Evolutionary conservation across 1,284 basidiomycete genomes (phyloP).

Genomic region (Cutaneotrichosporon cavernicola): DNA sequence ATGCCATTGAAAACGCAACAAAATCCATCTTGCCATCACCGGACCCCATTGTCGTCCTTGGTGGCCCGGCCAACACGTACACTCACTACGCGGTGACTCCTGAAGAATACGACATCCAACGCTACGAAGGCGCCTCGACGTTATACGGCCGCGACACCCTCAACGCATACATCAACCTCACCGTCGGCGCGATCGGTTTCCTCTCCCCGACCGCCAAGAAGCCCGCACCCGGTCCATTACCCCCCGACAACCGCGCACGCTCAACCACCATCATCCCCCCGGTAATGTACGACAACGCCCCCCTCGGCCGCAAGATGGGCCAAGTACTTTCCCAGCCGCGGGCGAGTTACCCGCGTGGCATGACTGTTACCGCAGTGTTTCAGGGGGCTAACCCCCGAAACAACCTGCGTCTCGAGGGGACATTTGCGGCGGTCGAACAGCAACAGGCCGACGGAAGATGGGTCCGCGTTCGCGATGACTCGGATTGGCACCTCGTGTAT

Average conservation of each 20-base stretch:
- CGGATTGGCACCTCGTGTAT: slow-evolving; percentile 20
- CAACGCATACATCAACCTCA: slow-evolving; percentile 23
- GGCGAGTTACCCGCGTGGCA: slow-evolving; percentile 1
- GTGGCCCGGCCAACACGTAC: slow-evolving; percentile 24
- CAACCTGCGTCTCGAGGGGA: slow-evolving; percentile 25
- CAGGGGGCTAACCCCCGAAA: slow-evolving; percentile 25
- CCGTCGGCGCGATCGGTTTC: slow-evolving; percentile 10
- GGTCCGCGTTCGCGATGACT: slow-evolving; percentile 17
- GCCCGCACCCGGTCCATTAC: not conserved
- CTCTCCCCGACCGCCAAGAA: not conserved
- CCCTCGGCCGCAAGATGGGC: slow-evolving; percentile 14
- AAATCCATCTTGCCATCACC: not conserved
- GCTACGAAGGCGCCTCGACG: slow-evolving; percentile 26
- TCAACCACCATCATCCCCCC: slow-evolving; percentile 6
- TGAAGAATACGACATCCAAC: slow-evolving; percentile 24
- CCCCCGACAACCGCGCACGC: slow-evolving; percentile 16
- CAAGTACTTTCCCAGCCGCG: slow-evolving; percentile 13
- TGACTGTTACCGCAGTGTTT: slow-evolving; percentile 8
- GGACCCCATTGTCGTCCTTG: slow-evolving; percentile 23
- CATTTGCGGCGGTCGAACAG: slow-evolving; percentile 20
- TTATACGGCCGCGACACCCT: slow-evolving; percentile 21
- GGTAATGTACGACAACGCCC: slow-evolving; percentile 20
- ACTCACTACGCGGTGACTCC: slow-evolving; percentile 18
- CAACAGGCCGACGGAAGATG: slow-evolving; percentile 11
- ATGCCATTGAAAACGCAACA: slow-evolving; percentile 12